These are phyloP conservation scores for Tolypocladium ovalisporum DNA, from an alignment of 2,329 filamentous ascomycete genomes.

Conservation along the genomic window DNA sequence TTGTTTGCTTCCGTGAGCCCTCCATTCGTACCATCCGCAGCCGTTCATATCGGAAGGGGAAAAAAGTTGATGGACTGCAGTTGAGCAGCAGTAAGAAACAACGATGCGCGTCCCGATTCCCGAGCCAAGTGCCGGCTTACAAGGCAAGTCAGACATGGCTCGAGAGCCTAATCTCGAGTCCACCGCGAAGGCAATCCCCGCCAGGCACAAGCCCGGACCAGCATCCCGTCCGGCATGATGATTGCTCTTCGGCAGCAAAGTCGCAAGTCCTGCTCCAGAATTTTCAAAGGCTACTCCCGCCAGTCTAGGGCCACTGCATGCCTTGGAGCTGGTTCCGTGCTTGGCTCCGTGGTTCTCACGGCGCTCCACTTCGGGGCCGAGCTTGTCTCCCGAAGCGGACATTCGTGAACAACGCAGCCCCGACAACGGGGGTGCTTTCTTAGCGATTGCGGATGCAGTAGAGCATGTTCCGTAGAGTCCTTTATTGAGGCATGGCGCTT, in stretches of 20 bases:
- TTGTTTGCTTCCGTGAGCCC: neutral
- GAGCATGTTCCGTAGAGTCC: too few relatives aligned
- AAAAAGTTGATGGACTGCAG: neutral
- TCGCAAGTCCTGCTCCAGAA: neutral
- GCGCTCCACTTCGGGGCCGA: neutral
- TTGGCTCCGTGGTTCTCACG: neutral
- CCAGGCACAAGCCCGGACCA: neutral
- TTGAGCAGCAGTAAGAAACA: neutral
- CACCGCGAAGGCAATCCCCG: neutral
- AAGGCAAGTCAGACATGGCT: neutral
- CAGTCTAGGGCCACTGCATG: neutral
- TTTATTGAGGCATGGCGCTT: too few relatives aligned
- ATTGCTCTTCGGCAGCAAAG: too few relatives aligned
- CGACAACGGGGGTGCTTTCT: neutral
- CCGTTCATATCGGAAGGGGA: neutral
- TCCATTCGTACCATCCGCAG: neutral
- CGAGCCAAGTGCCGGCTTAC: neutral
- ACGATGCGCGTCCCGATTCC: neutral
- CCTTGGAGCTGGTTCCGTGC: neutral
- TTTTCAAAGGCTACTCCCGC: neutral
- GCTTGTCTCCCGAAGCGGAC: neutral
- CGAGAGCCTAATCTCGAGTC: neutral
- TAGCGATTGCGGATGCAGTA: neutral
- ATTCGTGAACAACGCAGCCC: neutral
- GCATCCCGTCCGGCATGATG: neutral